Conservation (phyloP, 495 filamentous ascomycete genomes). For the Aspergillus wentii region DNA sequence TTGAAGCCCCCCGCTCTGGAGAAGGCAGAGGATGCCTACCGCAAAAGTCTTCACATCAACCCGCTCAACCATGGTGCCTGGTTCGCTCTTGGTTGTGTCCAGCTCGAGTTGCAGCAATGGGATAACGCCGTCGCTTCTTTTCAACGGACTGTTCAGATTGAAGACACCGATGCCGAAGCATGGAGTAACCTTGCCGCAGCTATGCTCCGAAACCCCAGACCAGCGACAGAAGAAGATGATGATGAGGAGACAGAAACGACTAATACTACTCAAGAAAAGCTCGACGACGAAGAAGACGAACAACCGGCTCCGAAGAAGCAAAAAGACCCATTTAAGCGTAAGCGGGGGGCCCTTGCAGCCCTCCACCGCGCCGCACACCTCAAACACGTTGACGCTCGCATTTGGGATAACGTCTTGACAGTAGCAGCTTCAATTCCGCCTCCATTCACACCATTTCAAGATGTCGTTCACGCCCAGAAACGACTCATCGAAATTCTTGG, state of each 20-base stretch:
- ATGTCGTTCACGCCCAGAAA: constrained; percentile 67
- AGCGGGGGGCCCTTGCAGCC: constrained; percentile 70
- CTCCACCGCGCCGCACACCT: constrained; percentile 78
- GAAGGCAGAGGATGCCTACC: constrained; percentile 75
- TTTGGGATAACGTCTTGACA: constrained; percentile 93
- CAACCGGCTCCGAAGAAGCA: constrained; percentile 1
- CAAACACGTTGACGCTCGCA: constrained; percentile 77
- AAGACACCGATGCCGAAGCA: constrained; percentile 83
- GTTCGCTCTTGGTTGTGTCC: constrained; percentile 86
- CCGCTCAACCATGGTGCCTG: constrained; percentile 75
- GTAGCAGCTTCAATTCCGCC: constrained; percentile 74
- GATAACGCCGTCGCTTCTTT: constrained; percentile 83
- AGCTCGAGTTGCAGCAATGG: constrained; percentile 70
- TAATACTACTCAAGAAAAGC: no score
- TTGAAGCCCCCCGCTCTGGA: constrained; percentile 51
- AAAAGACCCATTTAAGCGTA: constrained; percentile 52
- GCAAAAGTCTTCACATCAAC: constrained; percentile 69
- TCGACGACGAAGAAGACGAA: no score
- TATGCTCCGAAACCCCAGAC: constrained; percentile 49
- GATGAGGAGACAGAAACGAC: constrained; percentile 31
- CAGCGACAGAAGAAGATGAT: constrained; percentile 17
- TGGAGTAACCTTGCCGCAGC: constrained; percentile 94
- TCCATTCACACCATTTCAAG: constrained; percentile 62
- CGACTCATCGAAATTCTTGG: constrained; percentile 73
- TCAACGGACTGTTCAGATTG: constrained; percentile 68